These are phyloP conservation scores for Crotalaria pallida DNA, from an alignment of 306 rosid genomes.

Conservation along the genomic window DNA sequence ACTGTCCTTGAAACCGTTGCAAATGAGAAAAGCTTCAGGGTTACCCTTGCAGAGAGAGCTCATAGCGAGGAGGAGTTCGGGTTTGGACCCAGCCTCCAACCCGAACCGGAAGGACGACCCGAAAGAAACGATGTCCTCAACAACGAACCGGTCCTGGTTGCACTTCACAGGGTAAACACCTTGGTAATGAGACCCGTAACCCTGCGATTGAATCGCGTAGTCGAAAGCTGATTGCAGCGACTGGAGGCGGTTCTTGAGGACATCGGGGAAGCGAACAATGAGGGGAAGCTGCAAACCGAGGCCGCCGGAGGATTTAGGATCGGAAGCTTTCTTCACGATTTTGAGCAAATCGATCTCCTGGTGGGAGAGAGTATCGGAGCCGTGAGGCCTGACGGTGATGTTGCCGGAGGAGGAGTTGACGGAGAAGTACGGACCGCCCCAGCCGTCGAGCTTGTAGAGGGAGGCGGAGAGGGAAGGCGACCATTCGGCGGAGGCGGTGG, in stretches of 20 bases:
- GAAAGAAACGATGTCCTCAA: constrained; percentile 56
- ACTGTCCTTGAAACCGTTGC: constrained; percentile 57
- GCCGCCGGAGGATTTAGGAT: constrained; percentile 45
- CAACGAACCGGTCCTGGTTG: constrained; percentile 64
- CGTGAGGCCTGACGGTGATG: constrained; percentile 47
- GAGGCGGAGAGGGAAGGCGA: constrained; percentile 42
- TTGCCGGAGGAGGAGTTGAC: constrained; percentile 52
- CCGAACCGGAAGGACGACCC: constrained; percentile 63
- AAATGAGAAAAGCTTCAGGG: constrained; percentile 44
- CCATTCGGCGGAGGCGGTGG: constrained; percentile 26
- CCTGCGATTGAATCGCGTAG: constrained; percentile 41
- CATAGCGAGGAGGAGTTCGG: constrained; percentile 65
- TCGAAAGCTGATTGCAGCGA: constrained; percentile 60
- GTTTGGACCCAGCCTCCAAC: constrained; percentile 65
- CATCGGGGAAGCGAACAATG: constrained; percentile 52
- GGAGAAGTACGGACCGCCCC: constrained; percentile 59
- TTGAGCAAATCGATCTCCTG: constrained; percentile 66
- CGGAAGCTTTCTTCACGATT: constrained; percentile 61
- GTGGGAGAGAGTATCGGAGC: constrained; percentile 44
- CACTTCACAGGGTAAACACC: constrained; percentile 70
- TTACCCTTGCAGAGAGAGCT: constrained; percentile 65
- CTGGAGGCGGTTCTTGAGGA: constrained; percentile 52
- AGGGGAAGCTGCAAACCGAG: constrained; percentile 60
- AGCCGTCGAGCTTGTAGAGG: constrained; percentile 48
- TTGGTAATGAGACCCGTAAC: constrained; percentile 51